Evolutionary conservation across 2,329 filamentous ascomycete genomes (phyloP).

Genomic region (Phyllosticta capitalensis): DNA sequence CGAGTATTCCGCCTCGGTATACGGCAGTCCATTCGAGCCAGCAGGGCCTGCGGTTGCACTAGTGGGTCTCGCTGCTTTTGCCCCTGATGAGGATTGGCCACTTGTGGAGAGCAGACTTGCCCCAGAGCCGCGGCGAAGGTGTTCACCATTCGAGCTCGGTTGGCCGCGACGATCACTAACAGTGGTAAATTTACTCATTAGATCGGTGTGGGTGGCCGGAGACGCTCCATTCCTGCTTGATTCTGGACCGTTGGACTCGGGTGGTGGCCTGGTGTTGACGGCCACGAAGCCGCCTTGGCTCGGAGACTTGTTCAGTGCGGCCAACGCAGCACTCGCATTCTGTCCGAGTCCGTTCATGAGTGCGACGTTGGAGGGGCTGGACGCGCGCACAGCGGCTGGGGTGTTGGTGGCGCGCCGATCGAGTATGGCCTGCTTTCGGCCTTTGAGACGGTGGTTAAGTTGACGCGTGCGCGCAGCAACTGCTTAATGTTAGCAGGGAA

Average conservation of each 20-base stretch:
- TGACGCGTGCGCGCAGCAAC: constrained; percentile 64
- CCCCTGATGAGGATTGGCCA: constrained; percentile 24
- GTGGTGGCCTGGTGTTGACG: constrained; percentile 44
- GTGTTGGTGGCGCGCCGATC: constrained; percentile 48
- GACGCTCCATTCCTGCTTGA: constrained; percentile 40
- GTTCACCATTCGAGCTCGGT: constrained; percentile 19
- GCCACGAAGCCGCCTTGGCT: constrained; percentile 47
- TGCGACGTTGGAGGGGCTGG: constrained; percentile 33
- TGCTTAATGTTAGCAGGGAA: constrained; percentile 18
- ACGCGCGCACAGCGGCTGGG: constrained; percentile 25
- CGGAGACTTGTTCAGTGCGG: constrained; percentile 14
- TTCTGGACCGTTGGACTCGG: constrained; percentile 24
- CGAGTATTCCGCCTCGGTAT: constrained; percentile 29
- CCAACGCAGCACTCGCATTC: constrained; percentile 24
- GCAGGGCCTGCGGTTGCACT: constrained; percentile 13
- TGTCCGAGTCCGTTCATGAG: constrained; percentile 29
- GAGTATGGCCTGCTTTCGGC: constrained; percentile 63
- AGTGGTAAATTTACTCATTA: constrained; percentile 55
- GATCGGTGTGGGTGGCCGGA: constrained; percentile 47
- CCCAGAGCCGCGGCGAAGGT: constrained; percentile 22
- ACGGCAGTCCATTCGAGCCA: constrained; percentile 4
- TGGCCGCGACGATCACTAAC: constrained; percentile 41
- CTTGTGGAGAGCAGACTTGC: constrained; percentile 20
- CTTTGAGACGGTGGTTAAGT: constrained; percentile 70
- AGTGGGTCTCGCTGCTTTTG: constrained; percentile 20